Evolutionary conservation across 768 basidiomycete genomes (phyloP).

Genomic region (Tremella fuciformis): DNA sequence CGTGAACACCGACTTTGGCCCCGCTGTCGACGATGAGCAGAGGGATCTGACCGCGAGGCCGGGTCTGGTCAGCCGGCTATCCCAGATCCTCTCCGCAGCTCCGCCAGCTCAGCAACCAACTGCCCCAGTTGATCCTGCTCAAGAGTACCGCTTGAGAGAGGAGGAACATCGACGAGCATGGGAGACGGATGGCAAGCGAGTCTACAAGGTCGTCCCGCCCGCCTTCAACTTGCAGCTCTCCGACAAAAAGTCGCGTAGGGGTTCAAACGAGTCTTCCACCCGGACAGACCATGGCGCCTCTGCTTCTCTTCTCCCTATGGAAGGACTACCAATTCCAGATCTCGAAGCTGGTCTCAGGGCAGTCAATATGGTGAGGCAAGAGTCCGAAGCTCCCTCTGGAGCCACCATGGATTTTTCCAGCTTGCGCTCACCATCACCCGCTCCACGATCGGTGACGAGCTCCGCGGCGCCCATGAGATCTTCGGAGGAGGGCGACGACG

Average conservation of each 20-base stretch:
- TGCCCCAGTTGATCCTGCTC: no score
- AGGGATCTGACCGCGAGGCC: no score
- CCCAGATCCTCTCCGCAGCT: no score
- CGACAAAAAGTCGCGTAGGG: slow-evolving; percentile 1
- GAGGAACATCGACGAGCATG: slow-evolving; percentile 24
- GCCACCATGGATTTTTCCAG: slow-evolving; percentile 4
- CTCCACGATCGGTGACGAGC: no score
- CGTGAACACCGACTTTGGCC: no score
- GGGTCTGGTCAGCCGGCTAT: no score
- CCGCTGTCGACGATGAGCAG: no score
- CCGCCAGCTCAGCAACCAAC: no score
- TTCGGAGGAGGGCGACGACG: slow-evolving; percentile 7
- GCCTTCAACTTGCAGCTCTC: slow-evolving; percentile 16
- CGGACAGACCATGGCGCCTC: neutral
- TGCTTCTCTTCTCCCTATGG: neutral
- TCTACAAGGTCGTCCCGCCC: slow-evolving; percentile 20
- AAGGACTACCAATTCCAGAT: neutral
- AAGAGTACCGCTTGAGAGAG: slow-evolving; percentile 11
- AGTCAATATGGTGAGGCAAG: neutral
- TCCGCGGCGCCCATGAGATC: no score
- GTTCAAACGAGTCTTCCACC: neutral
- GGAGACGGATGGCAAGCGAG: slow-evolving; percentile 19
- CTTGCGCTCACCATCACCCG: neutral
- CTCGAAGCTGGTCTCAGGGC: neutral
- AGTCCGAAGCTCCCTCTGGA: neutral